Base-by-base conservation (phyloP, 345 rosid species). In the Bruguiera gymnorhiza region DNA sequence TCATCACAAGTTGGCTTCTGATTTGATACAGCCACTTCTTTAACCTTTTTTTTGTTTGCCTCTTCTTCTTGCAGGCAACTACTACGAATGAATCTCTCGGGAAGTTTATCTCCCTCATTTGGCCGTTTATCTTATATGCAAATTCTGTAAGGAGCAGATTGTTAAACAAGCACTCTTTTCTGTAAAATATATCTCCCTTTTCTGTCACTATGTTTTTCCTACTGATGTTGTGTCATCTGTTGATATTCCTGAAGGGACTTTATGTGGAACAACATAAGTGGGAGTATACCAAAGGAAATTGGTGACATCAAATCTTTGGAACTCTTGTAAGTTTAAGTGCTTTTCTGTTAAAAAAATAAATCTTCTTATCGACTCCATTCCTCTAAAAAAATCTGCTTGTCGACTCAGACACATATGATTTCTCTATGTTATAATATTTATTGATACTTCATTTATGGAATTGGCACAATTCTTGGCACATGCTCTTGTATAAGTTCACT, bases 221-320 rank as follows among this genome's bases (percentile, higher is more conserved):
- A 36, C 65, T 77, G 60, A 54, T 53, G 43, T 66, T 6, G 13
- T 65, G n/a, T 75, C 54, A 63, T 63, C 26, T 67, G 21, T 60
- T 70, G 50, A 29, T 70, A 62, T 72, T 79, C 21, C 53, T 73
- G 34, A 68, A 95, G 99, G 87, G 96, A 90, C 76, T 90, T 95
- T 76, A 95, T 95, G 99, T 95, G 99, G 99, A 95, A 95, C 83
- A 67, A 67, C 24, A 75, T 95, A 20, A 85, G 68, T 54, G 99
- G 99, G 53, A 84, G 82, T 54, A 88, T 95, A 79, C 99, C 99
- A 0, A 89, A 86, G 78, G 97, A 92, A 82, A 89, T 95, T 66
- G 97, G 97, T 65, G 83, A 87, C 70, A 83, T 95, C 46, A 83
- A 78, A 72, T 73, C 99, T 68, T 75, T 95, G 77, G 43, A 70